Evolutionary conservation across 2,329 filamentous ascomycete genomes (phyloP).

Genomic region (Claviceps capensis): DNA sequence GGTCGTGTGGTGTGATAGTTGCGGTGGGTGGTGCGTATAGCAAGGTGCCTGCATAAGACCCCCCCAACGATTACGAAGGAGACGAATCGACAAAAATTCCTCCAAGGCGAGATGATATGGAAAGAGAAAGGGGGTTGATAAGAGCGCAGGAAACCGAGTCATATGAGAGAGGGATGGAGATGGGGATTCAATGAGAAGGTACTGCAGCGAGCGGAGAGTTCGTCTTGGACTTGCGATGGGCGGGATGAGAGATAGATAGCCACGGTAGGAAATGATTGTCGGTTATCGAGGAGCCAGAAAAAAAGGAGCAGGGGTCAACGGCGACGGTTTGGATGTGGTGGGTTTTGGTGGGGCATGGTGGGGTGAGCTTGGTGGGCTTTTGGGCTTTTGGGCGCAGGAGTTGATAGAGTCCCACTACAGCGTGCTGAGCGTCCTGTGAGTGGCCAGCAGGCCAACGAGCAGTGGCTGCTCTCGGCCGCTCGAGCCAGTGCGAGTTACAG

Average conservation of each 20-base stretch:
- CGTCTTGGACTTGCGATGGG: slow-evolving; percentile 2
- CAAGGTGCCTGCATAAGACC: not conserved
- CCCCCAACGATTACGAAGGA: not conserved
- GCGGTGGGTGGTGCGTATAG: not conserved
- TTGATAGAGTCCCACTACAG: not conserved
- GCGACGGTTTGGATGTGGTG: not conserved
- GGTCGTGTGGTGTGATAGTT: not conserved
- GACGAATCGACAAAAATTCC: not conserved
- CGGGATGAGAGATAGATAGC: not conserved
- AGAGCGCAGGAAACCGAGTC: not conserved
- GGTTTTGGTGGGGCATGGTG: not conserved
- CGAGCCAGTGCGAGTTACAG: not conserved
- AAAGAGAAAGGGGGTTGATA: not conserved
- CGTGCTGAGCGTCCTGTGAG: not conserved
- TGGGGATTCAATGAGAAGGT: not conserved
- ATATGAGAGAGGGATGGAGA: not conserved
- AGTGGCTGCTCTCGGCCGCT: not conserved
- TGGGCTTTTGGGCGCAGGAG: not conserved
- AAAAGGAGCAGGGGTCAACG: not conserved
- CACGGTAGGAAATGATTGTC: slow-evolving; percentile 2
- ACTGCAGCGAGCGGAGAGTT: not conserved
- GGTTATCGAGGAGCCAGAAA: not conserved
- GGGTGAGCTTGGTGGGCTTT: not conserved
- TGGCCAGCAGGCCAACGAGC: not conserved
- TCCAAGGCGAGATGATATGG: not conserved